Evolutionary conservation across 116 monocot species (phyloP).

Genomic region (Phalaenopsis hybrid): DNA sequence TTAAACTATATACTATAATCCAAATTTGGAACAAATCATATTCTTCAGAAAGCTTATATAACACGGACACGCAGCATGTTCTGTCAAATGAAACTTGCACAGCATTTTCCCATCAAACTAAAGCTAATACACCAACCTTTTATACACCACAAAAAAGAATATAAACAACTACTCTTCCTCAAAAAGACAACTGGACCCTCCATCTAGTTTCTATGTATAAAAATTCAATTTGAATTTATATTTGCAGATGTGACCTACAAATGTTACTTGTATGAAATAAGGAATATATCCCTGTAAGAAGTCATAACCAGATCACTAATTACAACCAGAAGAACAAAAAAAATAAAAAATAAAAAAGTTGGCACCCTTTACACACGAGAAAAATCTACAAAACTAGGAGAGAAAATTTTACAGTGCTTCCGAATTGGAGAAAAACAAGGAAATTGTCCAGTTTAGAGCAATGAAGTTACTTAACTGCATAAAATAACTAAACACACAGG

Average conservation of each 20-base stretch:
- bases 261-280: not conserved
- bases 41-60: not conserved
- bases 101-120: not conserved
- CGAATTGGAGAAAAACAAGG: not conserved
- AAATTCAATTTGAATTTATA: not conserved
- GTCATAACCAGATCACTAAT: not conserved
- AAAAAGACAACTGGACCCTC: not conserved
- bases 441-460: not conserved
- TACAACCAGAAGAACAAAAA: not conserved
- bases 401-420: not conserved
- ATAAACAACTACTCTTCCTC: not conserved
- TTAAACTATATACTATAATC: not conserved
- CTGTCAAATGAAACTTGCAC: not conserved
- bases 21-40: not conserved
- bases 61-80: not conserved
- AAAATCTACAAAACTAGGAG: not conserved
- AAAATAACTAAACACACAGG: not conserved
- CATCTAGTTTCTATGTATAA: not conserved
- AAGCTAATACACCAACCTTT: not conserved
- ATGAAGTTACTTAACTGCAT: not conserved
- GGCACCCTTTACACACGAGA: not conserved
- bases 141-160: not conserved
- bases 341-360: too few relatives aligned
- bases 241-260: not conserved
- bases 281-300: not conserved